Evolutionary conservation across 441 rosid genomes (phyloP).

Genomic region (Raphanus hybrid): DNA sequence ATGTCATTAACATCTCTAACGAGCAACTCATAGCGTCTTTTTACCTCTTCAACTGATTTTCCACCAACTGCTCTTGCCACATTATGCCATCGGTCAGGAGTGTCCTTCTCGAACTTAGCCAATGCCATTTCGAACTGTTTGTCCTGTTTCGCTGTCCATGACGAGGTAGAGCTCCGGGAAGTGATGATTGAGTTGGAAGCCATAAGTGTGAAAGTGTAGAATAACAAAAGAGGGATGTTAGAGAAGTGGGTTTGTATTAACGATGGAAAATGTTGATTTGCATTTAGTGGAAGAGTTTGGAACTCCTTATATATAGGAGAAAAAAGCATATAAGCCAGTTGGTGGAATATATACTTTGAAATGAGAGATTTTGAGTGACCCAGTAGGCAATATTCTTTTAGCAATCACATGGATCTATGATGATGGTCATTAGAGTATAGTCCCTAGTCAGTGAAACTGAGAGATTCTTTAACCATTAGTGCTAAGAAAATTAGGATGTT

Average conservation of each 20-base stretch:
- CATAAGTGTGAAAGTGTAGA: conserved; percentile 26
- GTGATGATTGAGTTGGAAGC: conserved; percentile 39
- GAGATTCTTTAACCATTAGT: conserved; percentile 35
- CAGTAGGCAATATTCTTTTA: conserved; percentile 23
- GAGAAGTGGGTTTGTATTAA: conserved; percentile 24
- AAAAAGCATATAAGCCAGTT: conserved; percentile 34
- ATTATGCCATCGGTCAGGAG: too few relatives aligned
- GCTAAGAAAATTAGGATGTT: conserved; percentile 27
- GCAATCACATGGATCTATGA: conserved; percentile 30
- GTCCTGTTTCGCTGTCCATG: conserved; percentile 43
- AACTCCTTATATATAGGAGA: conserved; percentile 36
- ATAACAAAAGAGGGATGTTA: background rate
- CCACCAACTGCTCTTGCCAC: too few relatives aligned
- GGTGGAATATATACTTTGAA: conserved; percentile 33
- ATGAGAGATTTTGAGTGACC: conserved; percentile 30
- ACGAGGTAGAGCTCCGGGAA: conserved; percentile 29
- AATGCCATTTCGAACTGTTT: background rate
- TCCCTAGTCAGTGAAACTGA: conserved; percentile 26
- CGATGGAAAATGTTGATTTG: conserved; percentile 27
- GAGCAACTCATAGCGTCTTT: too few relatives aligned
- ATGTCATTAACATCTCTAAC: too few relatives aligned
- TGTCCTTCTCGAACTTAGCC: too few relatives aligned
- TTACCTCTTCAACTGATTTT: too few relatives aligned
- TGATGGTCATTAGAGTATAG: conserved; percentile 28
- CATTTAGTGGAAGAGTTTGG: conserved; percentile 22